Conservation (phyloP, 768 basidiomycete genomes). For the Hortiboletus campestris region DNA sequence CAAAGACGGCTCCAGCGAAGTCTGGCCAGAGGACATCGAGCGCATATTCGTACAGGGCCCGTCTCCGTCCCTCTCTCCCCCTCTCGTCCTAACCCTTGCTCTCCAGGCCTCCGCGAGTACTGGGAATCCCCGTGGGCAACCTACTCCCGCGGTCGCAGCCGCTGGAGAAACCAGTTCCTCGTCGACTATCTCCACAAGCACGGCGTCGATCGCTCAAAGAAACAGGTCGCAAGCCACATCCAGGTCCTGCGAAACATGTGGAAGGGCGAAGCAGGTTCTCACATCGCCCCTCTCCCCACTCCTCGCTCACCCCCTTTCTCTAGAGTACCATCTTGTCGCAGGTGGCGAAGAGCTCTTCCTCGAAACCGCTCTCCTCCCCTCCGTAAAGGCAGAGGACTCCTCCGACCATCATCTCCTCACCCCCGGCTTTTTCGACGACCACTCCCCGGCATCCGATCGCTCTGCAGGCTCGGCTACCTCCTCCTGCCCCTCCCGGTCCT, state of each 20-base stretch:
- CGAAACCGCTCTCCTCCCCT: conserved; percentile 45
- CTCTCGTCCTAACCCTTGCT: conserved; percentile 2
- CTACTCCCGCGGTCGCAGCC: conserved; percentile 73
- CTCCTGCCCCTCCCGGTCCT: conserved; percentile 25
- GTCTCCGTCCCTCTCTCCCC: neutral
- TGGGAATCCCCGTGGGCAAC: conserved; percentile 81
- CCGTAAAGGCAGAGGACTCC: conserved; percentile 57
- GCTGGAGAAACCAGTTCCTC: conserved; percentile 84
- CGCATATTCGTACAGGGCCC: conserved; percentile 74
- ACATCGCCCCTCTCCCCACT: neutral
- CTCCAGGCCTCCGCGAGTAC: conserved; percentile 67
- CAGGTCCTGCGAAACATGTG: conserved; percentile 86
- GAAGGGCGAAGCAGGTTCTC: conserved; percentile 74
- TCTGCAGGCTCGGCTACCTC: conserved; percentile 31
- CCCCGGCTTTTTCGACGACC: conserved; percentile 31
- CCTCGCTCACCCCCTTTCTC: conserved; percentile 6
- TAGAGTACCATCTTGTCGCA: conserved; percentile 77
- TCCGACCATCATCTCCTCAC: conserved; percentile 43
- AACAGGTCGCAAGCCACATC: conserved; percentile 88
- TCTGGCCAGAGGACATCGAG: conserved; percentile 81
- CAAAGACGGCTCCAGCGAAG: conserved; percentile 75
- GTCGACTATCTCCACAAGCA: conserved; percentile 74
- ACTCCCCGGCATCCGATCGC: conserved; percentile 33
- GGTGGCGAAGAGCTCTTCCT: conserved; percentile 72
- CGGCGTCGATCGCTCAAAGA: conserved; percentile 74